phyloP scores from a whole-genome alignment of 768 basidiomycete genomes.

The Crepidotus variabilis region DNA sequence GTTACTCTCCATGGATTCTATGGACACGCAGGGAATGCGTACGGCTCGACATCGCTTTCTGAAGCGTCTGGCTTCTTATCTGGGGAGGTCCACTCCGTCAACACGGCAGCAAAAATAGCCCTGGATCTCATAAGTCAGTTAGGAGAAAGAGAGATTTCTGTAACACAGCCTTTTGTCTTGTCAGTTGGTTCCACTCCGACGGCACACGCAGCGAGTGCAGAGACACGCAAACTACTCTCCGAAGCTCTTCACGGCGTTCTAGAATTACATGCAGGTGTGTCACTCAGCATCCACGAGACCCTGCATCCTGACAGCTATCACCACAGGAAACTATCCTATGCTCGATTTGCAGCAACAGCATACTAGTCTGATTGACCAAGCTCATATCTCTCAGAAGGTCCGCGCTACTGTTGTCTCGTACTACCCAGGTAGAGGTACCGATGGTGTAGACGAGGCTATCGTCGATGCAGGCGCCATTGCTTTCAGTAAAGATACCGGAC shows the following conservation, averaged over 20 bases:
- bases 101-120: slow-evolving; percentile 56
- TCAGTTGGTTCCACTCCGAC: slow-evolving; percentile 88
- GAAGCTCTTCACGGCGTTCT: slow-evolving; percentile 53
- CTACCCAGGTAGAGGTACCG: slow-evolving; percentile 64
- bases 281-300: background rate
- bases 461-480: slow-evolving; percentile 82
- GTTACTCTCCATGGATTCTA: slow-evolving; percentile 81
- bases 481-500: slow-evolving; percentile 85
- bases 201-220: slow-evolving; percentile 69
- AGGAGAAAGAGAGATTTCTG: slow-evolving; percentile 22
- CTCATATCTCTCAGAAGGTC: slow-evolving; percentile 62
- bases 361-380: slow-evolving; percentile 58
- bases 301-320: background rate
- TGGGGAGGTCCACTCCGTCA: slow-evolving; percentile 67
- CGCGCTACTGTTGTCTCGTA: slow-evolving; percentile 74
- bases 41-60: slow-evolving; percentile 65
- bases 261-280: slow-evolving; percentile 72
- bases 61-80: slow-evolving; percentile 67
- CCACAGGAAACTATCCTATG: slow-evolving; percentile 73
- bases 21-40: slow-evolving; percentile 73
- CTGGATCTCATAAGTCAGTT: slow-evolving; percentile 40
- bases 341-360: slow-evolving; percentile 82
- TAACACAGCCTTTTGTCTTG: slow-evolving; percentile 56
- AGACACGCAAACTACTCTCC: slow-evolving; percentile 39
- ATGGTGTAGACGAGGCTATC: slow-evolving; percentile 69